Base-by-base conservation (phyloP, 139 green algal species). In the Asterochloris sp. region DNA sequence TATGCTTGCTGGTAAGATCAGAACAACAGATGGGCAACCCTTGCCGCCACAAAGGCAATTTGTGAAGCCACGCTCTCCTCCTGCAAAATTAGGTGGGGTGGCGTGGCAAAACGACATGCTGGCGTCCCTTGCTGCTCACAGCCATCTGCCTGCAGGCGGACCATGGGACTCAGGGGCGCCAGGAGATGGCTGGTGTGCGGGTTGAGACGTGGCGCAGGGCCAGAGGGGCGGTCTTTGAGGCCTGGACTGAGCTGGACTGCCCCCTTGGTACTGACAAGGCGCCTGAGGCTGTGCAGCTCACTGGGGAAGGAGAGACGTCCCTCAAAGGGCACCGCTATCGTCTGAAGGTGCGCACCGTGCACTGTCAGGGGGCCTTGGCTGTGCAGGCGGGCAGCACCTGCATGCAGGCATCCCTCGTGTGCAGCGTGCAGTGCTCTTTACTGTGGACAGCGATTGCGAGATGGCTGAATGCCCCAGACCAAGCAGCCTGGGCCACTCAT, bases 211-310 rank as follows among this genome's bases (percentile, higher is more conserved):
- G 85, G 73, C 68, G 76, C 12, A 71, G 75, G 62, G 83, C 74
- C 21, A 87, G 85, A 69, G 83, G 62, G 0, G 80, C 78, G 0
- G 76, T 89, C 19, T 87, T 82, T 81, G 83, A 84, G 77, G 78
- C 67, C 62, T 87, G 80, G 80, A 73, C 83, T 14, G 80, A 85
- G 27, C 83, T 85, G 62, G 69, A 8, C 11, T 83, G 85, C 78
- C 19, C 86, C 19, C 68, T 90, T 13, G 82, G 87, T 79, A 76
- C 60, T 13, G 69, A 81, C 13, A 83, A 81, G 24, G 69, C 79
- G 12, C 29, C 85, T 28, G 87, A 91, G 80, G 23, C 76, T 17
- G 74, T 91, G 29, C 64, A 78, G 21, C 77, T 85, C 69, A 73
- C 68, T 47, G 76, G 69, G 15, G 71, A 80, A 73, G 69, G 69